Evolutionary conservation across 257 asterid genomes (phyloP).

Genomic region (Orobanche coerulescens): DNA sequence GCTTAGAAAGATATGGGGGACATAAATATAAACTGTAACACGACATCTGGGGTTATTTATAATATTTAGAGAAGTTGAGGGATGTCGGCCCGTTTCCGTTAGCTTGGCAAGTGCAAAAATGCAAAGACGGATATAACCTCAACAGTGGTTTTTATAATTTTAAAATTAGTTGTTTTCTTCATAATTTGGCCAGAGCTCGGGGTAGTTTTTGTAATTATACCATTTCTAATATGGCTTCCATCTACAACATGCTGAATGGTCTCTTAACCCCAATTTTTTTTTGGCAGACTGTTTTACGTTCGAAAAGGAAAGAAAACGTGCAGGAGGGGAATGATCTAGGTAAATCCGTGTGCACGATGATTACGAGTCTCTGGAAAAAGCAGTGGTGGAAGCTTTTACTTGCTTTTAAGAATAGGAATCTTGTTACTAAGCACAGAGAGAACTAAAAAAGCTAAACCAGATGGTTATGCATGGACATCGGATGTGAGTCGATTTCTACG

Average conservation of each 20-base stretch:
- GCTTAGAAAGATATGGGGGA: too few species aligned
- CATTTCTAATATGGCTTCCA: neutral
- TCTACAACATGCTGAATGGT: neutral
- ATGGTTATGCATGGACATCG: neutral
- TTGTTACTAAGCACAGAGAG: constrained; percentile 21
- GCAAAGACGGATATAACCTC: too few species aligned
- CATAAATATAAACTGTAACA: too few species aligned
- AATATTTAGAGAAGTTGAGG: neutral
- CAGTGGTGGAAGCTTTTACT: constrained; percentile 42
- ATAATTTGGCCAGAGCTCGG: neutral
- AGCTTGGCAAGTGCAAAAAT: too few species aligned
- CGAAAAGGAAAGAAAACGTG: constrained; percentile 20
- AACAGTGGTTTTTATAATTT: neutral
- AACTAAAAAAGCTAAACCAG: constrained; percentile 18
- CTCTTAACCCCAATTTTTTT: neutral
- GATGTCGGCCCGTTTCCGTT: too few species aligned
- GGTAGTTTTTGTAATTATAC: too few species aligned
- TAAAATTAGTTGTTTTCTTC: neutral
- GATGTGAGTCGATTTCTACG: neutral
- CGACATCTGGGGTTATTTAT: neutral
- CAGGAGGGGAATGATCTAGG: constrained; percentile 24
- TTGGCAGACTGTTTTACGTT: constrained; percentile 23
- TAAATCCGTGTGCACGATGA: constrained; percentile 30
- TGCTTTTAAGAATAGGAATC: constrained; percentile 23
- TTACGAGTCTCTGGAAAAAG: constrained; percentile 31